Conservation (phyloP, 2,329 filamentous ascomycete genomes). For the Thelonectria rubi region DNA sequence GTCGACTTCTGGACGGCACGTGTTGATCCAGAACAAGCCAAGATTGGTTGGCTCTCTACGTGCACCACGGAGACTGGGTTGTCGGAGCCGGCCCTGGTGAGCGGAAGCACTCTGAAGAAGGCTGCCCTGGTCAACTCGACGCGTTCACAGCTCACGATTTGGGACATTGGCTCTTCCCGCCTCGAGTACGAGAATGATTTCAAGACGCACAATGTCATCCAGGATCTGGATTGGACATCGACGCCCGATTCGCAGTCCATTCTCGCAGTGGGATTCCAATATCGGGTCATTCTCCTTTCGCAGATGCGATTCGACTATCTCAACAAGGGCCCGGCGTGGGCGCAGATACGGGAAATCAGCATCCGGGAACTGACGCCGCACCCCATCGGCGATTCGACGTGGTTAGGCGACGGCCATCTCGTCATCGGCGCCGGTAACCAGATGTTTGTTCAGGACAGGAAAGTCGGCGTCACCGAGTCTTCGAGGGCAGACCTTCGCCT, state of each 20-base stretch:
- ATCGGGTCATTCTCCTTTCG: constrained; percentile 81
- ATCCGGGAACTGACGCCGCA: constrained; percentile 86
- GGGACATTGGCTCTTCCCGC: constrained; percentile 84
- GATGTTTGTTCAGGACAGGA: constrained; percentile 82
- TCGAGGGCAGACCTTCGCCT: constrained; percentile 63
- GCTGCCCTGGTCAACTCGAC: constrained; percentile 81
- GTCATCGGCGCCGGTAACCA: constrained; percentile 92
- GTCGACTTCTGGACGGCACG: constrained; percentile 88
- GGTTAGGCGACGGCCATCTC: constrained; percentile 85
- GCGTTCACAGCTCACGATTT: constrained; percentile 83
- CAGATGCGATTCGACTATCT: constrained; percentile 94
- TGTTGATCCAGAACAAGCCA: constrained; percentile 66
- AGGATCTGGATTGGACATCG: constrained; percentile 92
- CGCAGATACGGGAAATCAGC: constrained; percentile 81
- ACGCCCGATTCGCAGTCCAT: constrained; percentile 91
- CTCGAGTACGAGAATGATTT: constrained; percentile 84
- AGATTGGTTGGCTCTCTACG: constrained; percentile 83
- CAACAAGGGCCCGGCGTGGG: constrained; percentile 89
- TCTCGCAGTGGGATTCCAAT: constrained; percentile 90
- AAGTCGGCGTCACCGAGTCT: constrained; percentile 71
- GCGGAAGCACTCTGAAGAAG: constrained; percentile 87
- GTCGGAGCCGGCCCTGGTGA: constrained; percentile 76
- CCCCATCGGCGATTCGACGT: constrained; percentile 91
- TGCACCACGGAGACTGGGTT: constrained; percentile 84
- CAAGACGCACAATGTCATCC: constrained; percentile 75